phyloP scores from a whole-genome alignment of 1,284 basidiomycete species.

The Volvariella surrecta region DNA sequence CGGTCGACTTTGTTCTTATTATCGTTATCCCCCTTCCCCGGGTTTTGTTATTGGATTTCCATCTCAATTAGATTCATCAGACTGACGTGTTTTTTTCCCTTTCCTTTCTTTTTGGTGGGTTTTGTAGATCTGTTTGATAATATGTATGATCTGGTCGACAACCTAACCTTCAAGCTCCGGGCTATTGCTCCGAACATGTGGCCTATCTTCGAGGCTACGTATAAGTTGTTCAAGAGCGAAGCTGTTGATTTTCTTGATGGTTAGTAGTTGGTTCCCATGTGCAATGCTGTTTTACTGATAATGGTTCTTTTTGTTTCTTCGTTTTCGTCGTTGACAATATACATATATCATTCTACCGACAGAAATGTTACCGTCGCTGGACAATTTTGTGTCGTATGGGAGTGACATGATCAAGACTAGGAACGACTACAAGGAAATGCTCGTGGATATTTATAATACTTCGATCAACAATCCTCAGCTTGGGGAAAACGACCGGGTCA shows the following conservation, averaged over 20 bases:
- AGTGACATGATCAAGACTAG: constrained; percentile 66
- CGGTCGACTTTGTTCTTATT: too few relatives aligned
- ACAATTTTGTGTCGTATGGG: constrained; percentile 88
- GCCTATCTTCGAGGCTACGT: constrained; percentile 80
- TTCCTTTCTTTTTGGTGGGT: neutral
- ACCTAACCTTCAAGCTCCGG: constrained; percentile 76
- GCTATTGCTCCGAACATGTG: constrained; percentile 78
- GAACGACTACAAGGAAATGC: constrained; percentile 73
- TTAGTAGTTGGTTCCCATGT: constrained; percentile 19
- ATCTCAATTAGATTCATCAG: too few relatives aligned
- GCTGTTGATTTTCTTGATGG: constrained; percentile 84
- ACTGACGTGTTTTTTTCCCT: constrained; percentile 2
- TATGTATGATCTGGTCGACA: constrained; percentile 83
- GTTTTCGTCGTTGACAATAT: neutral
- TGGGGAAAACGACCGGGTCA: constrained; percentile 77
- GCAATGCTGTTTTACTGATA: neutral
- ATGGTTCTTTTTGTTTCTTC: neutral
- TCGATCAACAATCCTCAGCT: constrained; percentile 66
- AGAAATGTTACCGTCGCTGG: constrained; percentile 87
- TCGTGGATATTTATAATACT: constrained; percentile 79
- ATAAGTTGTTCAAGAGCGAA: constrained; percentile 77
- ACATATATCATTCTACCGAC: constrained; percentile 1
- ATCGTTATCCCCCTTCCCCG: too few relatives aligned
- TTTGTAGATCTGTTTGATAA: constrained; percentile 77
- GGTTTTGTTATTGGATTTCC: too few relatives aligned